These are phyloP conservation scores for Corylus heterophylla DNA, from an alignment of 306 rosid species.

Conservation along the genomic window DNA sequence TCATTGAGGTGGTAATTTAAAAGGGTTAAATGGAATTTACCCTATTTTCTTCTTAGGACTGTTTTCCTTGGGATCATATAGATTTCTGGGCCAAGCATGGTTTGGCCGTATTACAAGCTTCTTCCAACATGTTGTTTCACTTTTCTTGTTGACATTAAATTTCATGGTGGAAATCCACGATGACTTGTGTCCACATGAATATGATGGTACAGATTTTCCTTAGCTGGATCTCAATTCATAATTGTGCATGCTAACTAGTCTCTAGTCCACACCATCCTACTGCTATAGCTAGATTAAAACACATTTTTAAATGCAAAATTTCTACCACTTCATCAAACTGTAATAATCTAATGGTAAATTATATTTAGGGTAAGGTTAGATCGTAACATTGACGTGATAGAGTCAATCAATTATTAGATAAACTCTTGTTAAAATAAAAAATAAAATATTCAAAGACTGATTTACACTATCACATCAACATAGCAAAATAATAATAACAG, in stretches of 20 bases:
- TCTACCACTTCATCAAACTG: background rate
- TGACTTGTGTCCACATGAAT: slow-evolving; percentile 29
- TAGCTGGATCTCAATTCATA: slow-evolving; percentile 55
- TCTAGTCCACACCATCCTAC: background rate
- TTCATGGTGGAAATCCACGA: slow-evolving; percentile 26
- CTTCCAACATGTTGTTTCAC: slow-evolving; percentile 24
- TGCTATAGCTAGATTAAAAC: background rate
- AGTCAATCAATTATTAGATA: too few species aligned
- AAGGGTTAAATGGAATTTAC: too few species aligned
- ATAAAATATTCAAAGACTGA: too few species aligned
- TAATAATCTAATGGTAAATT: too few species aligned
- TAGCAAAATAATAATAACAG: too few species aligned
- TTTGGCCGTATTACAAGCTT: slow-evolving; percentile 36
- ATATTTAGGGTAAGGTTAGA: too few species aligned
- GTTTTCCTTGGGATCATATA: slow-evolving; percentile 29
- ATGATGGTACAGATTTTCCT: slow-evolving; percentile 34
- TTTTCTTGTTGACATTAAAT: slow-evolving; percentile 30
- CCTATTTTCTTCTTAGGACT: slow-evolving; percentile 6
- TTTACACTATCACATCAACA: too few species aligned
- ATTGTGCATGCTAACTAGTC: slow-evolving; percentile 16
- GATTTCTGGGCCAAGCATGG: slow-evolving; percentile 46
- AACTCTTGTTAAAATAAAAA: too few species aligned
- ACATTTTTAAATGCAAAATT: background rate
- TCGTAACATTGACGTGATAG: too few species aligned
- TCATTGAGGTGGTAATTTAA: too few species aligned